Conservation (phyloP, 2,329 filamentous ascomycete species). For the Trichophyton schoenleinii region DNA sequence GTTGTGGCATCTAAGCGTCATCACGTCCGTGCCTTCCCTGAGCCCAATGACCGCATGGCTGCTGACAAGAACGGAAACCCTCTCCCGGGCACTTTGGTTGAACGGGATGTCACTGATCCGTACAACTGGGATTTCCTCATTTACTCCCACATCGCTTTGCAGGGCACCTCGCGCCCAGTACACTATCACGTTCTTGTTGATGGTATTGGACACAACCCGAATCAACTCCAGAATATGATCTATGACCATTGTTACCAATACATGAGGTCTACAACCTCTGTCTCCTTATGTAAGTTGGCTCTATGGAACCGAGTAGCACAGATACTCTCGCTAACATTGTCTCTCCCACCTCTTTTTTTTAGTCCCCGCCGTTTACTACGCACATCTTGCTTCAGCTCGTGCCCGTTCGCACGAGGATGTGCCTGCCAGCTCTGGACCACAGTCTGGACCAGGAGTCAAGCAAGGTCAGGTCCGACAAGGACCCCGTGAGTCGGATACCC, state of each 20-base stretch:
- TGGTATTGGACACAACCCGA: slow-evolving; percentile 55
- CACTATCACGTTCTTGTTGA: slow-evolving; percentile 86
- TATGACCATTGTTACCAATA: slow-evolving; percentile 96
- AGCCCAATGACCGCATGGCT: slow-evolving; percentile 34
- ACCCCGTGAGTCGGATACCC: slow-evolving; percentile 20
- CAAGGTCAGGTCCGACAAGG: slow-evolving; percentile 19
- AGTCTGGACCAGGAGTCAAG: slow-evolving; percentile 28
- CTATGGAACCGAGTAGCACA: background rate
- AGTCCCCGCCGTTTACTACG: slow-evolving; percentile 84
- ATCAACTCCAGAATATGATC: slow-evolving; percentile 71
- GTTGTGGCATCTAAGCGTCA: slow-evolving; percentile 88
- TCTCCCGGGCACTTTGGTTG: slow-evolving; percentile 74
- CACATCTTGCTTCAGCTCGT: slow-evolving; percentile 74
- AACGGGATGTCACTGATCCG: slow-evolving; percentile 79
- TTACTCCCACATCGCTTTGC: slow-evolving; percentile 63
- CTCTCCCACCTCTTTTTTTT: slow-evolving; percentile 1
- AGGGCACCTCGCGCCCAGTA: slow-evolving; percentile 84
- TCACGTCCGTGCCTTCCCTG: slow-evolving; percentile 84
- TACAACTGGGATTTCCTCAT: slow-evolving; percentile 82
- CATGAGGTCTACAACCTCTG: slow-evolving; percentile 77
- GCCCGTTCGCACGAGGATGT: slow-evolving; percentile 60
- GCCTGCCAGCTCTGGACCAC: slow-evolving; percentile 27
- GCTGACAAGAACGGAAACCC: slow-evolving; percentile 70
- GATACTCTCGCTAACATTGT: background rate
- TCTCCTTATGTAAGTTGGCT: slow-evolving; percentile 51